Percentiles rank a stretch among this genome's conserved stretches.
Evolutionary conservation across 495 filamentous ascomycete species (phyloP).

Genomic region (Xylaria acuta): DNA sequence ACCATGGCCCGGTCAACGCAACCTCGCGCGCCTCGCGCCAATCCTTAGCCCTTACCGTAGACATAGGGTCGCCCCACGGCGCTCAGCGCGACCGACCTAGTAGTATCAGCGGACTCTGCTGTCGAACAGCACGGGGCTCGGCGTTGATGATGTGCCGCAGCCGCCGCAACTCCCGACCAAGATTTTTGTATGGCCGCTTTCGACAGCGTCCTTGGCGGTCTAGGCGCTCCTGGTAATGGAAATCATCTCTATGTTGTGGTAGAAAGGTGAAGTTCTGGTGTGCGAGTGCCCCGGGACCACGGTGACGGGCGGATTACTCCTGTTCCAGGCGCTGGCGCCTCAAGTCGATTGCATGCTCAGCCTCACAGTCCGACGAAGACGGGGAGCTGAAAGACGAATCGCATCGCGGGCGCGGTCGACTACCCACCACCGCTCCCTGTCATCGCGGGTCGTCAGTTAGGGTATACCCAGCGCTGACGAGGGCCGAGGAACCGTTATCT

Average conservation of each 20-base stretch:
- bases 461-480: background rate
- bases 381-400: background rate
- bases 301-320: background rate
- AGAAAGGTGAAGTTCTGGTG: background rate
- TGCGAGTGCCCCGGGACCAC: background rate
- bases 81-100: background rate
- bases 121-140: background rate
- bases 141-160: background rate
- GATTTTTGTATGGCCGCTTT: background rate
- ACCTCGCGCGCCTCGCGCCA: background rate
- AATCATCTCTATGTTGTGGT: background rate
- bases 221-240: background rate
- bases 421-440: background rate
- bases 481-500: constrained; percentile 1
- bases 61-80: background rate
- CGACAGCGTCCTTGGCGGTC: background rate
- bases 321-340: background rate
- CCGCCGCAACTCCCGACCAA: too few relatives aligned
- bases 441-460: background rate
- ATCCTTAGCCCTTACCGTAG: background rate
- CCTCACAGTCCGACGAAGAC: background rate
- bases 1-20: background rate
- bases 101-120: background rate
- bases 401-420: background rate
- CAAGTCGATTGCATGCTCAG: background rate